A percentile compares a stretch with the other conserved stretches of the same genome.
phyloP scores from a whole-genome alignment of 352 stramenopile species.

The Aphanomyces stellatus region DNA sequence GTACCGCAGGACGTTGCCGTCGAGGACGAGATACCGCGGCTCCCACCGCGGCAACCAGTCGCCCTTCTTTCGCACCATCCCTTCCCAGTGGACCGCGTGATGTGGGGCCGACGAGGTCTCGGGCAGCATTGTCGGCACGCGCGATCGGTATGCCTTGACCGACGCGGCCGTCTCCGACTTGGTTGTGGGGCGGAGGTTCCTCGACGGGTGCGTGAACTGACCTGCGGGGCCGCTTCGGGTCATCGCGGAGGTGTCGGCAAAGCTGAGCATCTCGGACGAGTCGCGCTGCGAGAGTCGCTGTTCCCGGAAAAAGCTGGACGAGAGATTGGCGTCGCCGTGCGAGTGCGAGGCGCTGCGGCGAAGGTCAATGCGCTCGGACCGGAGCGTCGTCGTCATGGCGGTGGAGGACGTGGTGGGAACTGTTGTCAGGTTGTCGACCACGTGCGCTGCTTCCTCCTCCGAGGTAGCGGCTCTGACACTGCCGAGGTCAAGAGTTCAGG shows the following conservation, averaged over 20 bases:
- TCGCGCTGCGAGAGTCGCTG: not conserved
- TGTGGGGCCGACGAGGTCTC: not conserved
- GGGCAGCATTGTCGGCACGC: not conserved
- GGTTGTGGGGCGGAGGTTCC: not conserved
- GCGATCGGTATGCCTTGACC: not conserved
- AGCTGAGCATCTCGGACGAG: not conserved
- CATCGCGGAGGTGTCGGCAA: not conserved
- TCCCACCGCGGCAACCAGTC: slow-evolving; percentile 87
- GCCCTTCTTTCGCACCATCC: slow-evolving; percentile 84
- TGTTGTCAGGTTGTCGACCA: no score
- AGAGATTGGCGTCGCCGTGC: not conserved
- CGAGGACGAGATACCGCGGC: slow-evolving; percentile 80
- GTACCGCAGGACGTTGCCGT: slow-evolving; percentile 73
- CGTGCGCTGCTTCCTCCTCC: no score
- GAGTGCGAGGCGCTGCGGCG: not conserved
- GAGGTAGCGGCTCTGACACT: not conserved
- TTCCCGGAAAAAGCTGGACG: not conserved
- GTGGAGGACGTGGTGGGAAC: not conserved
- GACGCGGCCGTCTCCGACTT: not conserved
- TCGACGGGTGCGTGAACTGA: not conserved
- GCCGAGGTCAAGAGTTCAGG: not conserved
- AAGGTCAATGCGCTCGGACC: not conserved
- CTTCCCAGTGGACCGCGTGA: slow-evolving; percentile 82
- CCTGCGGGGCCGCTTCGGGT: not conserved
- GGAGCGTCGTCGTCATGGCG: not conserved